A percentile compares a stretch with the other conserved stretches of the same genome.
Evolutionary conservation across 306 rosid genomes (phyloP).

Genomic region (Biancaea sappan): DNA sequence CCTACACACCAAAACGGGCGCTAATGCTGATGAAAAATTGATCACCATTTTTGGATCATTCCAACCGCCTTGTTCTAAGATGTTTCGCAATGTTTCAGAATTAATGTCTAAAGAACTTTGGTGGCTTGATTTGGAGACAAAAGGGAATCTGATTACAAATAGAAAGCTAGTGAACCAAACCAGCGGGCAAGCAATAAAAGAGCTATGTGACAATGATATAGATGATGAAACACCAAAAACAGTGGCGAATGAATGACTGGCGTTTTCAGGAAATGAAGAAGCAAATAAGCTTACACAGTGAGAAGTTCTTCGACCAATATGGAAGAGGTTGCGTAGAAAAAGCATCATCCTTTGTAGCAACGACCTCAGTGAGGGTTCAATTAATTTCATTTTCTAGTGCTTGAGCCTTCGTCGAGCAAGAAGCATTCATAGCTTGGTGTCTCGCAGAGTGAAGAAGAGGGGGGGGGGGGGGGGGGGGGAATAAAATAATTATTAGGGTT

Average conservation of each 20-base stretch:
- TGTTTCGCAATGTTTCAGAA: slow-evolving; percentile 49
- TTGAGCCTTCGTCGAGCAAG: slow-evolving; percentile 10
- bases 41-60: slow-evolving; percentile 45
- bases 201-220: slow-evolving; percentile 33
- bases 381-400: slow-evolving; percentile 16
- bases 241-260: slow-evolving; percentile 31
- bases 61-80: slow-evolving; percentile 50
- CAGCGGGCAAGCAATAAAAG: slow-evolving; percentile 48
- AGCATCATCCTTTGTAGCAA: slow-evolving; percentile 47
- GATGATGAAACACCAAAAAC: slow-evolving; percentile 24
- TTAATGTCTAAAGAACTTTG: slow-evolving; percentile 32
- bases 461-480: not conserved
- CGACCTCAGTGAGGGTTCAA: slow-evolving; percentile 20
- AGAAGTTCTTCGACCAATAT: slow-evolving; percentile 57
- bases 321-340: slow-evolving; percentile 62
- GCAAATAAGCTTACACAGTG: slow-evolving; percentile 64
- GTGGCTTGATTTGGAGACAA: slow-evolving; percentile 50
- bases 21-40: slow-evolving; percentile 57
- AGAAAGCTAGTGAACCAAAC: slow-evolving; percentile 62
- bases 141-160: slow-evolving; percentile 64
- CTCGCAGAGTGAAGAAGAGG: not conserved
- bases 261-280: slow-evolving; percentile 37
- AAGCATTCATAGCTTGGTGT: slow-evolving; percentile 29
- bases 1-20: slow-evolving; percentile 72
- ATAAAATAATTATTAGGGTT: slow-evolving; percentile 27